Evolutionary conservation across 2,329 filamentous ascomycete genomes (phyloP), one percentile per base, ranked within the genome.

Genomic region (Alternaria conjuncta): DNA sequence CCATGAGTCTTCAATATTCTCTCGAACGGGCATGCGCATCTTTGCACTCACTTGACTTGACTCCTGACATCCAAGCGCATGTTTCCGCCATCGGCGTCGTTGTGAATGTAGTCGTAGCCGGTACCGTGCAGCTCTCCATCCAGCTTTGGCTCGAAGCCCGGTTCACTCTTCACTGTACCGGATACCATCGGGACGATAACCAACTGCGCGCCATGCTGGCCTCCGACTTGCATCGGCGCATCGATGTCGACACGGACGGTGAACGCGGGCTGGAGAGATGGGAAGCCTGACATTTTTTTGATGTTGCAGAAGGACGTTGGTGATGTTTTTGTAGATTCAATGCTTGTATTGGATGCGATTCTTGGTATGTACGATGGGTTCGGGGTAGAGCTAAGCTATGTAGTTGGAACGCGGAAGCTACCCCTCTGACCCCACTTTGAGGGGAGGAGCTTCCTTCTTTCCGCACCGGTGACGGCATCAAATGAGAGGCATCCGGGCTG

Each of bases 101-200:
- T 78, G 44, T 71, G 74, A 25, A 78, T 77, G 49, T 78, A 78
- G 50, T 78, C 75, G 53, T 77, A 78, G 45, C 74, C 74, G 5
- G 70, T 64, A 10, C 75, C 75, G 51, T 78, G 74, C 65, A 78
- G 36, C 46, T 74, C 69, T 6, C 63, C 75, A 62, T 78, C 70
- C 5, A 78, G 45, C 47, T 61, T 66, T 3, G 74, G 75, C 53
- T 73, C 71, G 56, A 78, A 76, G 0, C 73, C 73, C 3, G 63
- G 60, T 56, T 78, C 75, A 45, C 71, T 74, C 63, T 76, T 77
- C 6, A 78, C 71, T 2, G 74, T 76, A 2, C 75, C 74, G 11
- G 65, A 67, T 2, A 75, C 61, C 74, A 77, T 75, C 1, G 74
- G 74, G 41, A 77, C 74, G 57, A 77, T 72, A 13, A 64, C 72